A percentile compares a stretch with the other conserved stretches of the same genome.
Evolutionary conservation across 1,284 basidiomycete genomes (phyloP).

Genomic region (Vanrija sp.): DNA sequence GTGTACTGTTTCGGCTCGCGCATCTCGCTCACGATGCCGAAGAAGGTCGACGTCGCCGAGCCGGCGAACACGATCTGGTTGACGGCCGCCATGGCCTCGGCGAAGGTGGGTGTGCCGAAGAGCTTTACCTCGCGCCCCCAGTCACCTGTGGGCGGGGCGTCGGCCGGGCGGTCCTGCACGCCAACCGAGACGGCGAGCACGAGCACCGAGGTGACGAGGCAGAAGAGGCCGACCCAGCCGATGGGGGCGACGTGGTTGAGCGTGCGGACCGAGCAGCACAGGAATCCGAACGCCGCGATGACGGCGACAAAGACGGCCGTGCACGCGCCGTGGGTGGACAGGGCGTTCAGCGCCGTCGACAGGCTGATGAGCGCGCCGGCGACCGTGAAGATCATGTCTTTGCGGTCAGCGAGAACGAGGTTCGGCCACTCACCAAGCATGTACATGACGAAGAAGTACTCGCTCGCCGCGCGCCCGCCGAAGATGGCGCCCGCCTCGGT

Average conservation of each 20-base stretch:
- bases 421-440: not conserved
- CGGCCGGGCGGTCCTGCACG: constrained; percentile 39
- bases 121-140: constrained; percentile 37
- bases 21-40: constrained; percentile 40
- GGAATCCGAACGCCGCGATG: constrained; percentile 18
- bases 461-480: constrained; percentile 21
- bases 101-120: constrained; percentile 24
- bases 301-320: constrained; percentile 33
- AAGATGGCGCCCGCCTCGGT: constrained; percentile 28
- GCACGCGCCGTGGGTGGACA: constrained; percentile 28
- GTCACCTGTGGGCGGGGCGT: constrained; percentile 25
- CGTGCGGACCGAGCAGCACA: constrained; percentile 28
- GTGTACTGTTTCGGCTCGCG: constrained; percentile 25
- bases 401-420: too few species aligned
- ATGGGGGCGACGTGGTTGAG: constrained; percentile 29
- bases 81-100: constrained; percentile 21
- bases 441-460: constrained; percentile 23
- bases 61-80: constrained; percentile 20
- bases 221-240: constrained; percentile 31
- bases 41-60: constrained; percentile 16
- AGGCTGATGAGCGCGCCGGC: constrained; percentile 27
- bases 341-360: constrained; percentile 29
- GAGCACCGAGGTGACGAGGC: constrained; percentile 24
- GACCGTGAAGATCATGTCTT: constrained; percentile 24
- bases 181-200: constrained; percentile 46